Conservation (phyloP, 2,329 filamentous ascomycete genomes). For the Calonectria fujianensis region DNA sequence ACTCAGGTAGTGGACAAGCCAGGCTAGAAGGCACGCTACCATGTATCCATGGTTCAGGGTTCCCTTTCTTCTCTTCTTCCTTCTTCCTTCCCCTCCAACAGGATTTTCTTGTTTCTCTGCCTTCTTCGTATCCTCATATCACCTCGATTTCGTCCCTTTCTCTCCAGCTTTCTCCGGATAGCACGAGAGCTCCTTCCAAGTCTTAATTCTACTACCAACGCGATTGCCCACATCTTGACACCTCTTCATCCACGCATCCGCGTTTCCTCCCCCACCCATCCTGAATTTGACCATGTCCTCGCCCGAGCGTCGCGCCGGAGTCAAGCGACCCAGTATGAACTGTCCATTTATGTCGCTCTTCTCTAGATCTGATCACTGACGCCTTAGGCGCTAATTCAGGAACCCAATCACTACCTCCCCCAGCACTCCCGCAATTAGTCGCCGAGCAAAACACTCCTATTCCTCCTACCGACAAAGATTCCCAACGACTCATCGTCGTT, state of each 20-base stretch:
- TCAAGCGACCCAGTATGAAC: constrained; percentile 66
- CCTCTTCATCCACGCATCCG: background rate
- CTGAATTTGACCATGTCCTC: constrained; percentile 60
- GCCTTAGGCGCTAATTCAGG: constrained; percentile 68
- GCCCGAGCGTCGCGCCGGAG: constrained; percentile 63
- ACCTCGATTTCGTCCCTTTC: background rate
- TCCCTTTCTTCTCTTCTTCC: constrained; percentile 11
- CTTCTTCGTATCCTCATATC: background rate
- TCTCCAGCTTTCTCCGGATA: background rate
- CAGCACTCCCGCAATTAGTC: constrained; percentile 91
- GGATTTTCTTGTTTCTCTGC: constrained; percentile 19
- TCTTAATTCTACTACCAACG: background rate
- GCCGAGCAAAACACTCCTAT: constrained; percentile 95
- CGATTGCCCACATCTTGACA: too few relatives aligned
- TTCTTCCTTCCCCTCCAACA: constrained; percentile 20
- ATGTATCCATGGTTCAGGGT: constrained; percentile 21
- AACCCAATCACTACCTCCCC: constrained; percentile 96
- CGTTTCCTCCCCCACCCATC: constrained; percentile 6
- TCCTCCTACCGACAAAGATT: constrained; percentile 89
- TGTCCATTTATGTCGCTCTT: constrained; percentile 14
- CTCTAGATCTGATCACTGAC: constrained; percentile 43
- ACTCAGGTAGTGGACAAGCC: constrained; percentile 2
- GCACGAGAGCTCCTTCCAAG: background rate
- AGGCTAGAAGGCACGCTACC: constrained; percentile 6
- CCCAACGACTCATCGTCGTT: constrained; percentile 93